These are phyloP conservation scores for Suhomyces bokatorum DNA, from an alignment of 1,139 yeast species.

Conservation along the genomic window DNA sequence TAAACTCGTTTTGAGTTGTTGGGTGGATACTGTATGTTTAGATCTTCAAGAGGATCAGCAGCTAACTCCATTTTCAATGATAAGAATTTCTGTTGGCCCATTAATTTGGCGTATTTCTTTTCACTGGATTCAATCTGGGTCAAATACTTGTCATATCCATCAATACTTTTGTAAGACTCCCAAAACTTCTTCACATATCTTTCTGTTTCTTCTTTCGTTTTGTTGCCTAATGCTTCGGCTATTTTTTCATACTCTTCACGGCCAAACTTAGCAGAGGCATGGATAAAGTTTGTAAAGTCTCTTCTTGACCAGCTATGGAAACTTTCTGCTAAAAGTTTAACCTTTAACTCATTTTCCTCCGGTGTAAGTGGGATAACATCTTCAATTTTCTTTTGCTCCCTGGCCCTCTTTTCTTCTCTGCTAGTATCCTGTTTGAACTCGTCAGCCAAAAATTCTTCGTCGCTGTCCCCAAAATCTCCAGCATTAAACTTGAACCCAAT, in stretches of 20 bases:
- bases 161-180: conserved; percentile 68
- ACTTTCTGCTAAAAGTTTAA: conserved; percentile 59
- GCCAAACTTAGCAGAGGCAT: conserved; percentile 79
- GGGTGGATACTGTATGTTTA: conserved; percentile 84
- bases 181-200: conserved; percentile 73
- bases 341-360: conserved; percentile 69
- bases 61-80: conserved; percentile 61
- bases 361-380: conserved; percentile 71
- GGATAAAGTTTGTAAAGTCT: conserved; percentile 84
- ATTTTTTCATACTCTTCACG: conserved; percentile 61
- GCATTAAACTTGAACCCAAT: conserved; percentile 68
- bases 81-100: conserved; percentile 66
- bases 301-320: conserved; percentile 83
- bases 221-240: conserved; percentile 65
- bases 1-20: conserved; percentile 85
- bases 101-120: conserved; percentile 65
- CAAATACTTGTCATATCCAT: conserved; percentile 82
- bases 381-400: conserved; percentile 68
- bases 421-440: conserved; percentile 41
- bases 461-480: conserved; percentile 53
- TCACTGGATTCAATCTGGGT: conserved; percentile 90
- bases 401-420: conserved; percentile 45
- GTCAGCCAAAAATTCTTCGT: conserved; percentile 58
- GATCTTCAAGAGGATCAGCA: conserved; percentile 72
- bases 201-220: conserved; percentile 67